phyloP scores from a whole-genome alignment of 164 flowering plant genomes.

The Houttuynia cordata region DNA sequence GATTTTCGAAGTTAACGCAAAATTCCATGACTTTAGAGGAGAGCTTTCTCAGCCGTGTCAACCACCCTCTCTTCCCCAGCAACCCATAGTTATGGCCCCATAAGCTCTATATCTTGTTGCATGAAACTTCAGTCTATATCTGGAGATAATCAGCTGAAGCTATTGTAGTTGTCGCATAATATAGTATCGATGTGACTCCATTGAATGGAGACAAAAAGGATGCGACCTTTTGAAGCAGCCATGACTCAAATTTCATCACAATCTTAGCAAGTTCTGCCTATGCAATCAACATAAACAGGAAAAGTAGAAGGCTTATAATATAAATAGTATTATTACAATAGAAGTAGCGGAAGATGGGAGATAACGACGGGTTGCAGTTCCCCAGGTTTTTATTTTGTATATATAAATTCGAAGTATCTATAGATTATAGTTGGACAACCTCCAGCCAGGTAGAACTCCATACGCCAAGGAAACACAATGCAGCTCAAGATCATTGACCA shows the following conservation, averaged over 20 bases:
- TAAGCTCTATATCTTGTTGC: not conserved
- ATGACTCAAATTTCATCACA: constrained; percentile 22
- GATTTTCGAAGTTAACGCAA: too few relatives aligned
- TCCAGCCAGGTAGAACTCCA: constrained; percentile 22
- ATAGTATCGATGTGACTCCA: not conserved
- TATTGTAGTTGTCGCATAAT: too few relatives aligned
- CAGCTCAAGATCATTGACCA: too few relatives aligned
- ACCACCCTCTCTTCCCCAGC: not conserved
- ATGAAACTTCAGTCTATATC: too few relatives aligned
- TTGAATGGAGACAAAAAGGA: constrained; percentile 13
- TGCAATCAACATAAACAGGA: not conserved
- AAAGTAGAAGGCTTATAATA: too few relatives aligned
- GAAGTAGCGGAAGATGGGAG: constrained; percentile 6
- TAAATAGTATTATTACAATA: constrained; percentile 3
- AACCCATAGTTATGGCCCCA: not conserved
- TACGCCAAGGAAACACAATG: constrained; percentile 37
- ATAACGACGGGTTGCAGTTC: constrained; percentile 6
- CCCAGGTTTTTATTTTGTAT: constrained; percentile 7
- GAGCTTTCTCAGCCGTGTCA: too few relatives aligned
- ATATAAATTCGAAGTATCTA: not conserved
- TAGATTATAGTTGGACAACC: not conserved
- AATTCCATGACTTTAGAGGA: too few relatives aligned
- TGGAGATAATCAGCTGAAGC: not conserved
- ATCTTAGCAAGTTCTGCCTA: constrained; percentile 3
- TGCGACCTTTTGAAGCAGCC: constrained; percentile 25